These are phyloP conservation scores for Neovahlkampfia damariscottae DNA, from an alignment of 78 protist genomes.

Conservation along the genomic window DNA sequence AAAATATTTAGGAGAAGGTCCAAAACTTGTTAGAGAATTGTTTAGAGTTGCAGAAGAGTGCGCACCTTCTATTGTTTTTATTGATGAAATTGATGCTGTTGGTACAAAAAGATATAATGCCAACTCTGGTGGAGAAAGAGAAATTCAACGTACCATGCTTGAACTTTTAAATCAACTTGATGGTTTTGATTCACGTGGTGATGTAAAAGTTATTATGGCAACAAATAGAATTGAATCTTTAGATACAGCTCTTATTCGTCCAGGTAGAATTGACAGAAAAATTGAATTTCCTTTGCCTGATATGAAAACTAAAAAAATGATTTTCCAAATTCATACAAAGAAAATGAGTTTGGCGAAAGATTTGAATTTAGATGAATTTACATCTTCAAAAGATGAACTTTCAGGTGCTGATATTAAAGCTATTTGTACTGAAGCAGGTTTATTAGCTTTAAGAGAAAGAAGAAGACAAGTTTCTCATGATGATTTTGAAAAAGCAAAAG, in stretches of 20 bases:
- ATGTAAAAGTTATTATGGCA: constrained; percentile 98
- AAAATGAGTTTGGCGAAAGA: constrained; percentile 91
- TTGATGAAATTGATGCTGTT: constrained; percentile 99
- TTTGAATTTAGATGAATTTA: constrained; percentile 91
- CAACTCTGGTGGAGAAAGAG: constrained; percentile 92
- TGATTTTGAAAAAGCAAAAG: constrained; percentile 94
- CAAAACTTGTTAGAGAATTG: constrained; percentile 96
- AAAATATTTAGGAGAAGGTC: constrained; percentile 98
- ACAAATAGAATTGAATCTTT: constrained; percentile 95
- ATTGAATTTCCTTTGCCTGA: constrained; percentile 99
- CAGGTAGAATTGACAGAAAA: constrained; percentile 99
- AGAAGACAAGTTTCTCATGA: constrained; percentile 88
- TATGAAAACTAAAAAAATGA: constrained; percentile 71
- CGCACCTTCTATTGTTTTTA: constrained; percentile 98
- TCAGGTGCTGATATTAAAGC: constrained; percentile 99
- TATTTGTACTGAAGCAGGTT: constrained; percentile 98
- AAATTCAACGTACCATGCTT: constrained; percentile 99
- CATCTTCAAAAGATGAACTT: constrained; percentile 93
- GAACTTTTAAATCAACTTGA: constrained; percentile 98
- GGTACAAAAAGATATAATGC: constrained; percentile 97
- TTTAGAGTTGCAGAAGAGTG: constrained; percentile 91
- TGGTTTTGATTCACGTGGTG: constrained; percentile 96
- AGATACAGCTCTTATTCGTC: constrained; percentile 97
- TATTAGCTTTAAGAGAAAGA: constrained; percentile 96
- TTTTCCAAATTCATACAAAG: constrained; percentile 84